Percentiles rank a stretch among this genome's conserved stretches.
Evolutionary conservation across 495 filamentous ascomycete genomes (phyloP).

Genomic region (Elasticomyces elasticus): DNA sequence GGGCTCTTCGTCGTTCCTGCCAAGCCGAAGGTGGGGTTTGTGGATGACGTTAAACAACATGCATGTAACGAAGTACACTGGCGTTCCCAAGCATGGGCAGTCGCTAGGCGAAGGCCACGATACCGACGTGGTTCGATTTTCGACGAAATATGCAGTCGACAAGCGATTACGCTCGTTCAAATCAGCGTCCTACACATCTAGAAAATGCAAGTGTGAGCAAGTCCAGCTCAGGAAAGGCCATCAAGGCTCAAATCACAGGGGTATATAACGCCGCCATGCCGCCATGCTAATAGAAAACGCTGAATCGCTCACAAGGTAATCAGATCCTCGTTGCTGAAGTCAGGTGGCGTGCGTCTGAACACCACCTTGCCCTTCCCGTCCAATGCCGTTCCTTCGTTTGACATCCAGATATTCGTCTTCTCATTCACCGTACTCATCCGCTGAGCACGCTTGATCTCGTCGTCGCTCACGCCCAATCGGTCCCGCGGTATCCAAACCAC

Average conservation of each 20-base stretch:
- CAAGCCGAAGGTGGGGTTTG: conserved; percentile 1
- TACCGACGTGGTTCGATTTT: too few species aligned
- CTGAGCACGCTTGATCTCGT: conserved; percentile 72
- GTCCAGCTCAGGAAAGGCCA: too few species aligned
- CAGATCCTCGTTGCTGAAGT: conserved; percentile 84
- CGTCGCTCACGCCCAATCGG: conserved; percentile 80
- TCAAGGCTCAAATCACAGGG: neutral
- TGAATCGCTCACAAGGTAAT: conserved; percentile 55
- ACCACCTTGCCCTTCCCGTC: conserved; percentile 78
- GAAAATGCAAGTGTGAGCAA: too few species aligned
- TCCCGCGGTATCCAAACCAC: conserved; percentile 93
- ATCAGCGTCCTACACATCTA: too few species aligned
- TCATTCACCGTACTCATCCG: conserved; percentile 28
- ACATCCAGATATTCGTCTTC: conserved; percentile 61
- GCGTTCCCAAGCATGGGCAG: too few species aligned
- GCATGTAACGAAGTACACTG: too few species aligned
- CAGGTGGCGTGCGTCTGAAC: conserved; percentile 79
- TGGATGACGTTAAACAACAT: too few species aligned
- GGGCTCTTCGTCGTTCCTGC: neutral
- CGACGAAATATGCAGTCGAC: too few species aligned
- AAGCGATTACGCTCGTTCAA: too few species aligned
- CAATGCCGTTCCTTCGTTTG: conserved; percentile 79
- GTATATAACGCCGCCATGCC: conserved; percentile 1
- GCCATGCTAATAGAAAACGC: neutral
- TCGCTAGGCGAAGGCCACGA: too few species aligned